Evolutionary conservation across 495 filamentous ascomycete genomes (phyloP).

Genomic region (Aspergillus sclerotioniger): DNA sequence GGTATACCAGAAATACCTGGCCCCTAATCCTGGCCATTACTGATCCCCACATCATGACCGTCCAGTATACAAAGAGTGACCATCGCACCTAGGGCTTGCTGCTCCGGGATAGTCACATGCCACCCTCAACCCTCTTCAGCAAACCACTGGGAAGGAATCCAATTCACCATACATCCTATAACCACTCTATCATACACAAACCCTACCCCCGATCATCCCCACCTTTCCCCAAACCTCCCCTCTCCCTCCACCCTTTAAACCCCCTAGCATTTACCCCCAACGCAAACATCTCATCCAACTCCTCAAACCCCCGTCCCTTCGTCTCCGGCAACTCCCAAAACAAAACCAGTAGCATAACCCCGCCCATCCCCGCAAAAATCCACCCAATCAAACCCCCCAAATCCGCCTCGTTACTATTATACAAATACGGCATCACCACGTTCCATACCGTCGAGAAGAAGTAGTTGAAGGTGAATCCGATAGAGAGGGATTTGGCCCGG

Average conservation of each 20-base stretch:
- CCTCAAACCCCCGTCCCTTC: constrained; percentile 12
- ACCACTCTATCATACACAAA: too few relatives aligned
- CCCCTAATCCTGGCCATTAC: too few relatives aligned
- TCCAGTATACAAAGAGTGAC: too few relatives aligned
- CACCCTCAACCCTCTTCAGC: too few relatives aligned
- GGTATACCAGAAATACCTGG: too few relatives aligned
- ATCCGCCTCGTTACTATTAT: constrained; percentile 26
- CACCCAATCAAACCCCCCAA: constrained; percentile 28
- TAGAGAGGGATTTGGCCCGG: constrained; percentile 26
- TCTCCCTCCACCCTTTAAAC: neutral
- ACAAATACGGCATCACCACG: constrained; percentile 28
- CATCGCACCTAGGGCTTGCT: too few relatives aligned
- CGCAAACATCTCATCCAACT: neutral
- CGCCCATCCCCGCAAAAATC: constrained; percentile 21
- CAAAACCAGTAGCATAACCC: constrained; percentile 9
- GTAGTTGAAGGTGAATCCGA: constrained; percentile 28
- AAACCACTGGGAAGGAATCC: too few relatives aligned
- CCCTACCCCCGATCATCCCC: neutral
- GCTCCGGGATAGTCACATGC: too few relatives aligned
- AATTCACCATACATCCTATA: too few relatives aligned
- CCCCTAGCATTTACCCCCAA: neutral
- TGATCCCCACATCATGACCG: too few relatives aligned
- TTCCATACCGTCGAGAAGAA: constrained; percentile 21
- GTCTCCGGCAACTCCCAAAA: constrained; percentile 30
- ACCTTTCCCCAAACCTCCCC: neutral